These are phyloP conservation scores for Penicillium brevicompactum DNA, from an alignment of 2,329 filamentous ascomycete species.

Conservation along the genomic window DNA sequence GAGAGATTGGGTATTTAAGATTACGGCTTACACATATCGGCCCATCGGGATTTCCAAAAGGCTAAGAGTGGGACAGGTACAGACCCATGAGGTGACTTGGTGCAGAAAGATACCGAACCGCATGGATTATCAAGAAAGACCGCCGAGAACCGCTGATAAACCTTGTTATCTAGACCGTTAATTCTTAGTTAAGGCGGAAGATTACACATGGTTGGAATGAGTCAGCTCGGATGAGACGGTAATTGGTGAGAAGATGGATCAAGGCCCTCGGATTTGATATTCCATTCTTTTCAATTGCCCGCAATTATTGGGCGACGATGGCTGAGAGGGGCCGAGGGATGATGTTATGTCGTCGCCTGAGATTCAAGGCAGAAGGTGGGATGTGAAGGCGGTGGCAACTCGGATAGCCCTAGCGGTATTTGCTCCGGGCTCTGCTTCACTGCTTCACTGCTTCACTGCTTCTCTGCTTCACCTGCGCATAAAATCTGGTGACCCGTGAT, in stretches of 20 bases:
- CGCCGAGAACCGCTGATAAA: constrained; percentile 32
- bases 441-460: too few relatives aligned
- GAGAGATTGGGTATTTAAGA: constrained; percentile 19
- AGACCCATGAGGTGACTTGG: constrained; percentile 35
- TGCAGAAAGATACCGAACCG: constrained; percentile 41
- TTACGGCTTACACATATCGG: constrained; percentile 29
- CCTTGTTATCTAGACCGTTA: background rate
- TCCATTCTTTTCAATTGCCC: background rate
- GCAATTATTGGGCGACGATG: background rate
- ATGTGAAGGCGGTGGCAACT: background rate
- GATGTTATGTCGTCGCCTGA: background rate
- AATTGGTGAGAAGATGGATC: background rate
- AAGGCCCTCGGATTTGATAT: background rate
- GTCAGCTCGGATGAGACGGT: background rate
- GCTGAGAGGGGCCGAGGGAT: background rate
- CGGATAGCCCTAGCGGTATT: background rate
- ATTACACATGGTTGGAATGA: too few relatives aligned
- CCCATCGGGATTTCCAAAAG: constrained; percentile 26
- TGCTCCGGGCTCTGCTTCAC: too few relatives aligned
- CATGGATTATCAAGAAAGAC: constrained; percentile 39
- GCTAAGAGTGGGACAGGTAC: constrained; percentile 12
- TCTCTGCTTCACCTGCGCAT: too few relatives aligned
- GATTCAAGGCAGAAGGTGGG: background rate
- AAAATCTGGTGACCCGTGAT: too few relatives aligned
- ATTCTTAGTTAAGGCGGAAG: background rate